Evolutionary conservation across 2,329 filamentous ascomycete species (phyloP).

Genomic region (Canariomyces notabilis): DNA sequence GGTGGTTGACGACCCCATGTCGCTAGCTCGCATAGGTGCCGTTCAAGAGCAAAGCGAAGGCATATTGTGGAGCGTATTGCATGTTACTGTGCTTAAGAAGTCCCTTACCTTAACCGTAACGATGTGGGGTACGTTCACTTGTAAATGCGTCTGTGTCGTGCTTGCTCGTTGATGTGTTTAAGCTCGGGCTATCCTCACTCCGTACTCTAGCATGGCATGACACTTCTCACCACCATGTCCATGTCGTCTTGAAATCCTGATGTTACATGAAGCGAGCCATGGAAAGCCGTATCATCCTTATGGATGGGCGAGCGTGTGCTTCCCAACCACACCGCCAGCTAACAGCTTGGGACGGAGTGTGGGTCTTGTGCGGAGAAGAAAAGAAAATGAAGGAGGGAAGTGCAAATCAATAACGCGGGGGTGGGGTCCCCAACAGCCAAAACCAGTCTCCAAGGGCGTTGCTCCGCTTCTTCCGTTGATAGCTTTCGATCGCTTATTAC

Average conservation of each 20-base stretch:
- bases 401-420: constrained; percentile 23
- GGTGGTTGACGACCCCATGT: constrained; percentile 14
- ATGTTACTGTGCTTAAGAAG: too few species aligned
- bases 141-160: too few species aligned
- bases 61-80: constrained; percentile 20
- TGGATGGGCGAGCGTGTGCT: neutral
- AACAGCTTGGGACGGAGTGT: constrained; percentile 1
- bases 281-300: neutral
- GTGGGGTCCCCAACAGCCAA: constrained; percentile 16
- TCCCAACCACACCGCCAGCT: constrained; percentile 3
- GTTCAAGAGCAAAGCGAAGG: constrained; percentile 13
- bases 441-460: constrained; percentile 9
- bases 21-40: constrained; percentile 17
- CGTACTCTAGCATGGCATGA: constrained; percentile 7
- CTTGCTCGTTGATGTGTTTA: too few species aligned
- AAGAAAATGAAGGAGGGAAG: constrained; percentile 14
- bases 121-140: too few species aligned
- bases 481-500: too few species aligned
- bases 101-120: too few species aligned
- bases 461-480: constrained; percentile 5
- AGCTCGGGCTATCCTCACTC: too few species aligned
- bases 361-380: constrained; percentile 15
- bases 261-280: constrained; percentile 8
- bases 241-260: neutral
- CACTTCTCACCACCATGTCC: neutral